Conservation (phyloP, 805 yeast species). For the Suhomyces kilbournensis region DNA sequence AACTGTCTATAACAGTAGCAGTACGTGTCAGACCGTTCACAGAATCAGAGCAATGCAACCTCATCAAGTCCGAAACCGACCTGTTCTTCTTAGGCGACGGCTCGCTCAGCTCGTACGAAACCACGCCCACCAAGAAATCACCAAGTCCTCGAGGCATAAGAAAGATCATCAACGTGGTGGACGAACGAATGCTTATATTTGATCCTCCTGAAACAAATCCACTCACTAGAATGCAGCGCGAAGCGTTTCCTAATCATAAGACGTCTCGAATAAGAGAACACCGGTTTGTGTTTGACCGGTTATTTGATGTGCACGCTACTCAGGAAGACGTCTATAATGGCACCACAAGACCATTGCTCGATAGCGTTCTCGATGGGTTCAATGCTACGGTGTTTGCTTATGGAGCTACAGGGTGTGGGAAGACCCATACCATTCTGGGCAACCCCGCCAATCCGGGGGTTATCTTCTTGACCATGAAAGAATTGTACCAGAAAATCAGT, state of each 20-base stretch:
- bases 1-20: constrained; percentile 71
- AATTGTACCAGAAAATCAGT: constrained; percentile 63
- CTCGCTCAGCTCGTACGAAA: constrained; percentile 33
- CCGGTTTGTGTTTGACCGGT: constrained; percentile 74
- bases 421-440: constrained; percentile 87
- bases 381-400: constrained; percentile 93
- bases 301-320: constrained; percentile 63
- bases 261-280: constrained; percentile 62
- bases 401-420: constrained; percentile 99
- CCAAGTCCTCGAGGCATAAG: constrained; percentile 52
- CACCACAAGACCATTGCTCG: constrained; percentile 72
- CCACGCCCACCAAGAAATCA: constrained; percentile 13
- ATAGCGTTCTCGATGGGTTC: constrained; percentile 75
- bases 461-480: constrained; percentile 73
- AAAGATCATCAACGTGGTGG: constrained; percentile 74
- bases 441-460: constrained; percentile 72
- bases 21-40: constrained; percentile 88
- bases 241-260: constrained; percentile 38
- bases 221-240: constrained; percentile 45
- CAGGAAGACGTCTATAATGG: constrained; percentile 66
- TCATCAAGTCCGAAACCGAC: constrained; percentile 40
- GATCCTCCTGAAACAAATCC: constrained; percentile 81
- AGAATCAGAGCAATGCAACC: constrained; percentile 46
- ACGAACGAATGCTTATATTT: constrained; percentile 79
- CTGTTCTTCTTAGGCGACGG: constrained; percentile 54